Evolutionary conservation across 768 basidiomycete species (phyloP).

Genomic region (Lactarius psammicola): DNA sequence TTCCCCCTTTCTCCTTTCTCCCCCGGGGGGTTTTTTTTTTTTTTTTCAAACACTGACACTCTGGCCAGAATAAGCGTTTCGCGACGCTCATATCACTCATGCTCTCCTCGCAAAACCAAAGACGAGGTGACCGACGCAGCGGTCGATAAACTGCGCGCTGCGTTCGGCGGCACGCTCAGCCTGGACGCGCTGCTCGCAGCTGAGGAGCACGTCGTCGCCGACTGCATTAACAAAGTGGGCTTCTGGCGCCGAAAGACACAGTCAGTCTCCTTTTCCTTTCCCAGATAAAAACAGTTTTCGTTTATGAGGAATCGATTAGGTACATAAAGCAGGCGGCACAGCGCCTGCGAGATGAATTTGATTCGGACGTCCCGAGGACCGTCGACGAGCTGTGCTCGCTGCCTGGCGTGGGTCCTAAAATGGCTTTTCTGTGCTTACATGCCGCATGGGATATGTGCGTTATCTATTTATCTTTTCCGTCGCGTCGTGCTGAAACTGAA

Average conservation of each 20-base stretch:
- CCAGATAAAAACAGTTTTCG: not conserved
- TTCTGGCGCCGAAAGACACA: slow-evolving; percentile 89
- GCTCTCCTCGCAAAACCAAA: slow-evolving; percentile 95
- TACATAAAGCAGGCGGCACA: slow-evolving; percentile 75
- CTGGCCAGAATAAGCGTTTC: slow-evolving; percentile 68
- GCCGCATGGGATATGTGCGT: slow-evolving; percentile 80
- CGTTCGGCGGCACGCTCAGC: slow-evolving; percentile 77
- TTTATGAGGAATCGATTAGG: slow-evolving; percentile 39
- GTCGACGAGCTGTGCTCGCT: slow-evolving; percentile 85
- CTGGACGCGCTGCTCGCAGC: slow-evolving; percentile 68
- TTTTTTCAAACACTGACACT: not conserved
- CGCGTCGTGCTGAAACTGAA: not conserved
- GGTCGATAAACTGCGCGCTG: slow-evolving; percentile 64
- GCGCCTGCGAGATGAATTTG: slow-evolving; percentile 65
- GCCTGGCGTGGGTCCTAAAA: slow-evolving; percentile 93
- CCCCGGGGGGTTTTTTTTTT: not conserved
- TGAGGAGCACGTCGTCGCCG: slow-evolving; percentile 58
- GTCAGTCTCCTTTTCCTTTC: slow-evolving; percentile 42
- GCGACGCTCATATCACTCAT: slow-evolving; percentile 88
- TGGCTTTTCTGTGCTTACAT: slow-evolving; percentile 86
- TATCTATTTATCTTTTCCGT: not conserved
- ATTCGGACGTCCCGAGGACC: slow-evolving; percentile 85
- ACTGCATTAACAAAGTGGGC: slow-evolving; percentile 85
- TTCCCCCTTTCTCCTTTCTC: no score
- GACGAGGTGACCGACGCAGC: slow-evolving; percentile 86